Conservation (phyloP, 2,329 filamentous ascomycete genomes). For the Macrophomina pseudophaseolina region DNA sequence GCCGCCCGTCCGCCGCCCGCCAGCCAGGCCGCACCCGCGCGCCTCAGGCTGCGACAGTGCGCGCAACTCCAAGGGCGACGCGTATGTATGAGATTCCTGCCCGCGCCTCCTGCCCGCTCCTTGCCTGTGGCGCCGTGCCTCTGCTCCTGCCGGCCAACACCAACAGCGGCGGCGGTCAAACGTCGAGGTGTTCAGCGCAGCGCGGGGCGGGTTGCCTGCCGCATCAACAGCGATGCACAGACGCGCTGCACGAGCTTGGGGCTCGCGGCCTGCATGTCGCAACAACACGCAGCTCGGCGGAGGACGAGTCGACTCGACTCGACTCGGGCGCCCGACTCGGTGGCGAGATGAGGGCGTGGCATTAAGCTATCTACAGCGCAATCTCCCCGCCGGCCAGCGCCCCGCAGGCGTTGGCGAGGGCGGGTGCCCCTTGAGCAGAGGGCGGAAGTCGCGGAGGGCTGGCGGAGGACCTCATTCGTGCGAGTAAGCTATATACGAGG, state of each 20-base stretch:
- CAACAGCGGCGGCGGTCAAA: conserved; percentile 1
- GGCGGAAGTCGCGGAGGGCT: background rate
- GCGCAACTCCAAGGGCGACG: background rate
- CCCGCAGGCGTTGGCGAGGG: background rate
- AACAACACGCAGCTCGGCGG: background rate
- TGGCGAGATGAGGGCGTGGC: background rate
- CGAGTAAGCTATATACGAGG: conserved; percentile 16
- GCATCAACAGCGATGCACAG: background rate
- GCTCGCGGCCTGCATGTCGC: background rate
- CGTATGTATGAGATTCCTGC: conserved; percentile 2
- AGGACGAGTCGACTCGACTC: background rate
- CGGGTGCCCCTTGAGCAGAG: background rate
- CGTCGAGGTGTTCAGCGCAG: background rate
- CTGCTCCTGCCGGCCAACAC: background rate
- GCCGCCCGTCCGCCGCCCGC: background rate
- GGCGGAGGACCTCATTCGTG: background rate
- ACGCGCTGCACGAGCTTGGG: conserved; percentile 15
- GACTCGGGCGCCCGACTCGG: background rate
- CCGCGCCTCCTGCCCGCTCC: conserved; percentile 3
- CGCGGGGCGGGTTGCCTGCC: background rate
- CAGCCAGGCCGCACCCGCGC: background rate
- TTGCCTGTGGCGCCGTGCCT: conserved; percentile 5
- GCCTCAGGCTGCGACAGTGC: conserved; percentile 7
- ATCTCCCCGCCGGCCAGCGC: conserved; percentile 8
- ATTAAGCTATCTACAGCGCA: conserved; percentile 8